Conservation (phyloP, 352 stramenopile genomes). For the Thraustochytrium sp. region DNA sequence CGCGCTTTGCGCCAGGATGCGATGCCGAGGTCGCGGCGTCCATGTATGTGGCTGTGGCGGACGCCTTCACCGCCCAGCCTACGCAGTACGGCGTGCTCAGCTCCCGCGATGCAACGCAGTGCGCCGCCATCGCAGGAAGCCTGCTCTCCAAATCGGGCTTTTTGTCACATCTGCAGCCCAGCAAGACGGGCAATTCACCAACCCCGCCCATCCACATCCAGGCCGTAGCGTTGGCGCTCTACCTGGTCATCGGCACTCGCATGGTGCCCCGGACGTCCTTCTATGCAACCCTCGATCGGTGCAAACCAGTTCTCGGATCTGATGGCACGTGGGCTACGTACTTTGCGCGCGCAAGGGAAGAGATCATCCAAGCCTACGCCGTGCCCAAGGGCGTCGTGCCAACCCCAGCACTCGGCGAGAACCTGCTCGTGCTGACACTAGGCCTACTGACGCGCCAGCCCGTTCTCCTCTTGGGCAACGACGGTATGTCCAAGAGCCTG, state of each 20-base stretch:
- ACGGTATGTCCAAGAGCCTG: conserved; percentile 35
- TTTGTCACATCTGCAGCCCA: too few relatives aligned
- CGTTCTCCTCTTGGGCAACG: conserved; percentile 21
- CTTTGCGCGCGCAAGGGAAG: not conserved
- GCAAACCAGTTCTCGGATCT: not conserved
- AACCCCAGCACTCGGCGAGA: conserved; percentile 2
- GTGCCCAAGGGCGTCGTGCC: not conserved
- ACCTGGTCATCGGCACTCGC: conserved; percentile 25
- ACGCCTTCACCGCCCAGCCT: not conserved
- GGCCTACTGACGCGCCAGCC: conserved; percentile 15
- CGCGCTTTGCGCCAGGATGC: not conserved
- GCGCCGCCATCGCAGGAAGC: conserved; percentile 20
- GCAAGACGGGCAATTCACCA: too few relatives aligned
- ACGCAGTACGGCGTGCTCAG: conserved; percentile 25
- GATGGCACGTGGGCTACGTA: not conserved
- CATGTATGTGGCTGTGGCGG: not conserved
- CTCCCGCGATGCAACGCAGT: conserved; percentile 20
- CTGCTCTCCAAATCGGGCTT: too few relatives aligned
- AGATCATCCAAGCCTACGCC: not conserved
- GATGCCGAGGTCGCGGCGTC: not conserved
- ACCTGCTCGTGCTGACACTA: conserved; percentile 16
- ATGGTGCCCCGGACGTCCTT: conserved; percentile 15
- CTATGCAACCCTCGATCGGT: not conserved
- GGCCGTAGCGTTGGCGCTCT: not conserved
- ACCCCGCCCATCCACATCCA: too few relatives aligned